These are phyloP conservation scores for Silybum marianum DNA, from an alignment of 129 eudicot species.

Conservation along the genomic window DNA sequence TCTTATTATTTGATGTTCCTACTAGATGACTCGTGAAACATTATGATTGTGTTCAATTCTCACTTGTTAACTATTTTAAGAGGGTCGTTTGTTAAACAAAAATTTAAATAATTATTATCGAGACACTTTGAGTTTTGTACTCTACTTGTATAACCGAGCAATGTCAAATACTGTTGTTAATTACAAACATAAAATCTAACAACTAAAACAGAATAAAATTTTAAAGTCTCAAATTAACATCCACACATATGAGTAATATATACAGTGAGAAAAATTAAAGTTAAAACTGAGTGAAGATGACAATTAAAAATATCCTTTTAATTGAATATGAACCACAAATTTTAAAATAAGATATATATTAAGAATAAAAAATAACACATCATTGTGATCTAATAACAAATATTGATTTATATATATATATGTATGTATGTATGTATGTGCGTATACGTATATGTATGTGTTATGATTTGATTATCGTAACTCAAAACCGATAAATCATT, in stretches of 20 bases:
- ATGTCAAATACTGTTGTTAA: neutral
- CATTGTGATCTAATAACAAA: neutral
- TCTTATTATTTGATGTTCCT: too few species aligned
- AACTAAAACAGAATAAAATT: neutral
- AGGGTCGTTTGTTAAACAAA: neutral
- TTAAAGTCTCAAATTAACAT: neutral
- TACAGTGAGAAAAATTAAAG: neutral
- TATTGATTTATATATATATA: neutral
- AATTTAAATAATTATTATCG: too few species aligned
- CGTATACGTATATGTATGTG: too few species aligned
- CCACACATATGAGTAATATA: constrained; percentile 5
- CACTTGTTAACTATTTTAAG: neutral
- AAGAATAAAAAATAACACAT: neutral
- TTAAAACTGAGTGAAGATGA: neutral
- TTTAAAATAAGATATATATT: neutral
- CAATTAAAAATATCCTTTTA: neutral
- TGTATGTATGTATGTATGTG: too few species aligned
- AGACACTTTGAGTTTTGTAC: neutral
- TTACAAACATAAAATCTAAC: neutral
- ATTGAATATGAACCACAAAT: constrained; percentile 21
- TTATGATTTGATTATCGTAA: too few species aligned
- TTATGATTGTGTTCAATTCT: too few species aligned
- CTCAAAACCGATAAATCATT: too few species aligned
- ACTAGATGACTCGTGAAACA: too few species aligned
- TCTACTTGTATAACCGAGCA: neutral